A percentile compares a stretch with the other conserved stretches of the same genome.
phyloP scores from a whole-genome alignment of 75 land plant genomes.

The Picea glauca region DNA sequence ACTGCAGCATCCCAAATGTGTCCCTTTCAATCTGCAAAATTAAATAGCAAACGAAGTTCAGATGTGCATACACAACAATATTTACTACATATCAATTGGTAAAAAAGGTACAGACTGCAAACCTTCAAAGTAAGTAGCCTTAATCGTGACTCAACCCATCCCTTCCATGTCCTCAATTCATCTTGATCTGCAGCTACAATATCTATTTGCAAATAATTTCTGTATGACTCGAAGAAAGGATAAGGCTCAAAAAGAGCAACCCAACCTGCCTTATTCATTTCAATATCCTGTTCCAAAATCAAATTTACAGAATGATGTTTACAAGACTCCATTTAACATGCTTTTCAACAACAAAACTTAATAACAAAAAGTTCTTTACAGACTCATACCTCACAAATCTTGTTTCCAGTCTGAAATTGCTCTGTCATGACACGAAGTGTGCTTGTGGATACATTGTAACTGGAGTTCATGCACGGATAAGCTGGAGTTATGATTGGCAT shows the following conservation, averaged over 20 bases:
- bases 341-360: no score
- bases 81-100: background rate
- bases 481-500: slow-evolving; percentile 58
- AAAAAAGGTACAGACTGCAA: background rate
- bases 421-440: slow-evolving; percentile 47
- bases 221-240: slow-evolving; percentile 37
- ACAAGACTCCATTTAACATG: background rate
- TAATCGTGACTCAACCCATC: slow-evolving; percentile 55
- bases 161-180: slow-evolving; percentile 49
- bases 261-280: slow-evolving; percentile 42
- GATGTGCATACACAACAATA: background rate
- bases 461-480: slow-evolving; percentile 54
- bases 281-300: slow-evolving; percentile 18
- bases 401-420: slow-evolving; percentile 41
- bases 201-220: slow-evolving; percentile 47
- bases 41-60: background rate
- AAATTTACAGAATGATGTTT: background rate
- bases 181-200: slow-evolving; percentile 30
- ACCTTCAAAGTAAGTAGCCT: slow-evolving; percentile 47
- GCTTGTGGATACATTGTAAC: slow-evolving; percentile 46
- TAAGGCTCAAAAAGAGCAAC: slow-evolving; percentile 28
- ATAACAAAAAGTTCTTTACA: background rate
- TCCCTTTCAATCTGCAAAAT: slow-evolving; percentile 33
- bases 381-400: slow-evolving; percentile 25
- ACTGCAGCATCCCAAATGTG: slow-evolving; percentile 40